Conservation (phyloP, 129 eudicot genomes). For the Dittrichia graveolens region DNA sequence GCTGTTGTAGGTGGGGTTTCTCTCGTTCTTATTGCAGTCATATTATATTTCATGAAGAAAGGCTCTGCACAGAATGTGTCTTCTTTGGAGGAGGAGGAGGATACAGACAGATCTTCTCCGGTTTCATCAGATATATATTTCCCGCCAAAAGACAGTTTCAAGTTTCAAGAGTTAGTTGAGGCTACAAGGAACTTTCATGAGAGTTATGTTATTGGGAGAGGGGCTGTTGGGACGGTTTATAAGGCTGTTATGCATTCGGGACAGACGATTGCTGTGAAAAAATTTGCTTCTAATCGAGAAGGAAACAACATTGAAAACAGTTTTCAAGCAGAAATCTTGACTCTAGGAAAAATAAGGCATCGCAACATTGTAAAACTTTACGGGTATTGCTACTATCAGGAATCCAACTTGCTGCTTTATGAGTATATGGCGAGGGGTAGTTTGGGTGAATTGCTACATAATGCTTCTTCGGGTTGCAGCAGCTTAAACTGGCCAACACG, state of each 20-base stretch:
- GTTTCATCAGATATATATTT: constrained; percentile 72
- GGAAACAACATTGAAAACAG: constrained; percentile 81
- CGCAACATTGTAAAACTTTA: constrained; percentile 93
- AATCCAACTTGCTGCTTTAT: constrained; percentile 84
- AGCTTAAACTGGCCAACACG: constrained; percentile 80
- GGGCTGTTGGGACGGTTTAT: constrained; percentile 93
- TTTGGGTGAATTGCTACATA: constrained; percentile 86
- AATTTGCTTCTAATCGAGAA: constrained; percentile 86
- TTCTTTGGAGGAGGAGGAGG: constrained; percentile 51
- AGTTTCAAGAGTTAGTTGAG: constrained; percentile 75
- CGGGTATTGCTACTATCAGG: constrained; percentile 85
- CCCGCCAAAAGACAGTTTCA: constrained; percentile 90
- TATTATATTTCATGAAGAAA: constrained; percentile 67
- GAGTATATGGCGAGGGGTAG: constrained; percentile 94
- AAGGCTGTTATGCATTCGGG: constrained; percentile 91
- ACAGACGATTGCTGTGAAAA: constrained; percentile 76
- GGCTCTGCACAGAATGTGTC: constrained; percentile 42
- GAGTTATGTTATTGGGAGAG: constrained; percentile 73
- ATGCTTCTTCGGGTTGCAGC: constrained; percentile 38
- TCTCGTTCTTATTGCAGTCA: constrained; percentile 61
- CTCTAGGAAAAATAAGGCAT: constrained; percentile 92
- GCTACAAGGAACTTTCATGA: constrained; percentile 85
- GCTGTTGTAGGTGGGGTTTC: constrained; percentile 76
- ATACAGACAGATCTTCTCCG: constrained; percentile 44
- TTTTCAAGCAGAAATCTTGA: constrained; percentile 87